Conservation (phyloP, 257 asterid genomes). For the Nicotiana sylvestris region DNA sequence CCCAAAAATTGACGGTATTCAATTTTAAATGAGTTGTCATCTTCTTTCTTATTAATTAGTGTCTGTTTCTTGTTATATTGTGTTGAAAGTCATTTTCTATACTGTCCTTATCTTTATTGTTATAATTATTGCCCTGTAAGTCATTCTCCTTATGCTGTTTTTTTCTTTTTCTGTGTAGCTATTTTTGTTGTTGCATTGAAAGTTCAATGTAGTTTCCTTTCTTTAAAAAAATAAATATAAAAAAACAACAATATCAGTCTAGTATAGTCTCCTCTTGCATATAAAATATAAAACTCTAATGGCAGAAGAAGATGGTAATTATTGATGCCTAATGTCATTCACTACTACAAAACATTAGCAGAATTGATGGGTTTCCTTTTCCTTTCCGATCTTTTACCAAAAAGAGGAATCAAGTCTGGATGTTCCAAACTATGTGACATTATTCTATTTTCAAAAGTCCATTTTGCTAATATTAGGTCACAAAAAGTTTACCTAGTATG, state of each 20-base stretch:
- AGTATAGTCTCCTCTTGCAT: no score
- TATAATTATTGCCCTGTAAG: no score
- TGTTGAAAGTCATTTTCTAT: background rate
- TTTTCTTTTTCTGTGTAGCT: no score
- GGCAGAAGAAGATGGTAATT: background rate
- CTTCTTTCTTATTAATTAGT: background rate
- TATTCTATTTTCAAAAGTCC: background rate
- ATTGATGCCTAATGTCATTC: background rate
- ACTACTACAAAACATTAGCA: background rate
- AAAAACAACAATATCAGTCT: no score
- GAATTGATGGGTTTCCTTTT: background rate
- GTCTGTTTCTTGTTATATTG: background rate
- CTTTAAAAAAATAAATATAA: no score
- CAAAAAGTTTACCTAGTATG: no score
- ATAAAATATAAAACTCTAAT: no score
- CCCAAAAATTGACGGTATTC: background rate
- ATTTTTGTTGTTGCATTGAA: no score
- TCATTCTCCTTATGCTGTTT: background rate
- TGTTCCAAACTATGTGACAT: background rate
- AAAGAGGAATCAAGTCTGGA: background rate
- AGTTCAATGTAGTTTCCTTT: no score
- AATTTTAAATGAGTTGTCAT: conserved; percentile 11
- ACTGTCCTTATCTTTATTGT: background rate
- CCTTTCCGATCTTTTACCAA: background rate
- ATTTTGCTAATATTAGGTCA: background rate